Evolutionary conservation across 225 moss, liverwort and hornwort species (phyloP), one percentile per base, ranked within the genome.

Genomic region (Physcomitrellopsis africana): DNA sequence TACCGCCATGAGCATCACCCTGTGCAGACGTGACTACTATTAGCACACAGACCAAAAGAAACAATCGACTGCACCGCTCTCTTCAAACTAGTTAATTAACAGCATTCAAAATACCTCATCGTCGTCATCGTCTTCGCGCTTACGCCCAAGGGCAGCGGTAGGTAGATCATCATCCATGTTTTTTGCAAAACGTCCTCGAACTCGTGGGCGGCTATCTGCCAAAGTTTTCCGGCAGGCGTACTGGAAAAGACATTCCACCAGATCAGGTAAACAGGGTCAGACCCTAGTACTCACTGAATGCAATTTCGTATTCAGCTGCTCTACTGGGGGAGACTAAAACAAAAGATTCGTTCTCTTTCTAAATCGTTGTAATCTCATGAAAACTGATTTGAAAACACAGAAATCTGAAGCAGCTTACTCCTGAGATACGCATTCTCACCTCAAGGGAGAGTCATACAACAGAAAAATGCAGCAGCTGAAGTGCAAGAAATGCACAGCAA

Each of bases 171-270:
- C 90, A 61, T 93, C 95, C 70, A 93, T 86, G 54, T 93, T 96
- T 79, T 93, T 96, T 60, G 95, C 95, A 79, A 96, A 96, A 54
- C 95, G 88, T 3, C 95, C 95, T 76, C 93, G 86, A 43, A 96
- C 95, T 37, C 95, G 93, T 18, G 95, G 93, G 20, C 95, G 86
- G 72, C 93, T 96, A 65, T 96, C 95, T 78, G 95, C 95, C 77
- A 96, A 80, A 26, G 93, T 92, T 82, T 96, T 96, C 71, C 95
- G 86, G 77, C 95, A 96, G 11, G 93, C 95, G 68, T 96, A 96
- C 95, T 95, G 85, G 80, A 49, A 73, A 51, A 29, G 23, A 27
- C 68, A 19, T 55, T 46, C 63, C 47, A 79, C 45, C 53, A 47
- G 60, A 51, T 0, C 60, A 65, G 61, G 9, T 17, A 1, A 61